phyloP scores from a whole-genome alignment of 2,329 filamentous ascomycete genomes.

The Paraconiothyrium sp. region DNA sequence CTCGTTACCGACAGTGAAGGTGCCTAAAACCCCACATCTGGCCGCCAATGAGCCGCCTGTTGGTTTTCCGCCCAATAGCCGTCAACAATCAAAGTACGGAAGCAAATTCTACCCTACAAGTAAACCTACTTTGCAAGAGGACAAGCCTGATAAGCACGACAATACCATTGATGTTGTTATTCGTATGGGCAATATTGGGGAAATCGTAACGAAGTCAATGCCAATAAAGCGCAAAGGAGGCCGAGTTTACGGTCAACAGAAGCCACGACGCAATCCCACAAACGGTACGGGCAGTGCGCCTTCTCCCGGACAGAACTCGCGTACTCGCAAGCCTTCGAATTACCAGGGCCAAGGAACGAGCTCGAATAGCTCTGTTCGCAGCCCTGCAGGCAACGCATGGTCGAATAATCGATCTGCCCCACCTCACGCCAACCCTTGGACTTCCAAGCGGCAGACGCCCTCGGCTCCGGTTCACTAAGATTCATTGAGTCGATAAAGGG shows the following conservation, averaged over 20 bases:
- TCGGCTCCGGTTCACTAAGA: constrained; percentile 35
- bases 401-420: constrained; percentile 34
- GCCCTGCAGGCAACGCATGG: constrained; percentile 41
- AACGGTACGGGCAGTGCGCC: constrained; percentile 27
- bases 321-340: constrained; percentile 41
- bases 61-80: constrained; percentile 29
- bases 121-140: constrained; percentile 10
- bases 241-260: constrained; percentile 29
- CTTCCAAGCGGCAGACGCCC: constrained; percentile 32
- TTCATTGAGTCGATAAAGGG: constrained; percentile 1
- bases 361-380: constrained; percentile 33
- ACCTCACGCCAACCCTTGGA: constrained; percentile 34
- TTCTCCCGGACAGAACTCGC: constrained; percentile 33
- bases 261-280: constrained; percentile 38
- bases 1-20: constrained; percentile 52
- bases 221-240: constrained; percentile 36
- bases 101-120: constrained; percentile 4
- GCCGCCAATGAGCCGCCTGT: constrained; percentile 43
- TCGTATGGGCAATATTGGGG: constrained; percentile 36
- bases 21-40: constrained; percentile 44
- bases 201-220: constrained; percentile 40
- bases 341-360: constrained; percentile 40
- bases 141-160: constrained; percentile 29
- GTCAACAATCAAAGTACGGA: constrained; percentile 24
- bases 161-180: constrained; percentile 42